Conservation (phyloP, 129 eudicot genomes). For the Saussurea involucrata region DNA sequence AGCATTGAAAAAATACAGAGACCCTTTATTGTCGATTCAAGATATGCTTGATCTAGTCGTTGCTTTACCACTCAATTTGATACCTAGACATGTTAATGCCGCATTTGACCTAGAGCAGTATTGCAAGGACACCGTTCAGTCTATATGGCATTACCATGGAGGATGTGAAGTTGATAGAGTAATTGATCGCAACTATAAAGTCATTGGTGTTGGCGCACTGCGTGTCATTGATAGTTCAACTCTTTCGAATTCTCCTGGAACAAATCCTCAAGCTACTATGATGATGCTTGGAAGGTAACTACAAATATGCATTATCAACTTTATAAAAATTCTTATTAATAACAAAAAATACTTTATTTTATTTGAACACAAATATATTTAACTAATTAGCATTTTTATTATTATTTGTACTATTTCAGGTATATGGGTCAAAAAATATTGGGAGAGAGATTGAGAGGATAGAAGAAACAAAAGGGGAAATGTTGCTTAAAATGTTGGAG, state of each 20-base stretch:
- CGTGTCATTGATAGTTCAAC: conserved; percentile 88
- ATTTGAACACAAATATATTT: too few relatives aligned
- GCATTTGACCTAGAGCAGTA: conserved; percentile 41
- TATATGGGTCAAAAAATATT: conserved; percentile 66
- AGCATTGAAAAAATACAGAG: conserved; percentile 42
- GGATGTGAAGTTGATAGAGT: conserved; percentile 81
- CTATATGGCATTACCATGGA: conserved; percentile 98
- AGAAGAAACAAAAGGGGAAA: too few relatives aligned
- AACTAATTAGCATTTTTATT: background rate
- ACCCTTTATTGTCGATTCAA: conserved; percentile 39
- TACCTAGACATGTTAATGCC: conserved; percentile 33
- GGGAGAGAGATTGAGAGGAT: conserved; percentile 29
- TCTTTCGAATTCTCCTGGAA: conserved; percentile 74
- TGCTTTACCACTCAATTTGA: conserved; percentile 52
- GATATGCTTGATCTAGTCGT: conserved; percentile 32
- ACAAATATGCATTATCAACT: too few relatives aligned
- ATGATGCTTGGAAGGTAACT: conserved; percentile 93
- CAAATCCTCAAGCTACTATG: conserved; percentile 95
- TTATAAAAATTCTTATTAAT: background rate
- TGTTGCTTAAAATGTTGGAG: background rate
- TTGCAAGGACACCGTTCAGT: conserved; percentile 83
- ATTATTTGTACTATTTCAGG: conserved; percentile 30
- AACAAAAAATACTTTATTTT: background rate
- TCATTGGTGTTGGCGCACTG: conserved; percentile 51
- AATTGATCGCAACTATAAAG: conserved; percentile 62